Evolutionary conservation across 2,329 filamentous ascomycete species (phyloP), one percentile per base, ranked within the genome.

Genomic region (Stagonosporopsis chrysanthemi): DNA sequence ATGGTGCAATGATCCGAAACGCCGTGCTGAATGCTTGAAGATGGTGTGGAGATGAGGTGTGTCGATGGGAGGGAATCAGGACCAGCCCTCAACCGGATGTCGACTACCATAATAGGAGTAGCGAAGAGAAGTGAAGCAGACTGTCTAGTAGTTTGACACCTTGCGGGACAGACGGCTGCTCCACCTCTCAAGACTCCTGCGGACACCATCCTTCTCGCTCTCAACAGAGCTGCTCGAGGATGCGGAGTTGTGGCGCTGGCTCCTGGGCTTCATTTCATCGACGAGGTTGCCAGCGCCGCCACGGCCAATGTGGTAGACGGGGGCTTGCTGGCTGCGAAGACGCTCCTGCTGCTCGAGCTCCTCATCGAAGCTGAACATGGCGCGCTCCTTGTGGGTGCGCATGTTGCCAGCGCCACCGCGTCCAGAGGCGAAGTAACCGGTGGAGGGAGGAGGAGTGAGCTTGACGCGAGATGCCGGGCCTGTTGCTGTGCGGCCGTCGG

Each of bases 351-450:
- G 82, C 64, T 85, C 81, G 48, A 88, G 80, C 68, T 88, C 86
- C 77, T 88, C 86, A 73, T 89, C 86, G 76, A 90, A 90, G 74
- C 82, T 84, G 80, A 88, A 88, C 72, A 88, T 87, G 68, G 83
- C 81, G 38, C 84, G 80, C 65, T 88, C 83, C 59, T 77, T 73
- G 50, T 81, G 74, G 41, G 78, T 70, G 76, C 83, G 80, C 61
- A 86, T 82, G 78, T 90, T 90, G 69, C 88, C 88, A 2, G 86
- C 87, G 56, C 88, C 87, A 65, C 88, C 88, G 56, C 88, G 86
- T 66, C 88, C 88, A 11, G 83, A 83, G 78, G 86, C 84, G 81
- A 88, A 88, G 77, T 83, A 81, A 57, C 79, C 75, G 40, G 79
- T 77, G 61, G 63, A 70, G 68, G 71, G 80, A 64, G 68, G 81